Evolutionary conservation across 164 flowering plant genomes (phyloP).

Genomic region (Litsea cubeba): DNA sequence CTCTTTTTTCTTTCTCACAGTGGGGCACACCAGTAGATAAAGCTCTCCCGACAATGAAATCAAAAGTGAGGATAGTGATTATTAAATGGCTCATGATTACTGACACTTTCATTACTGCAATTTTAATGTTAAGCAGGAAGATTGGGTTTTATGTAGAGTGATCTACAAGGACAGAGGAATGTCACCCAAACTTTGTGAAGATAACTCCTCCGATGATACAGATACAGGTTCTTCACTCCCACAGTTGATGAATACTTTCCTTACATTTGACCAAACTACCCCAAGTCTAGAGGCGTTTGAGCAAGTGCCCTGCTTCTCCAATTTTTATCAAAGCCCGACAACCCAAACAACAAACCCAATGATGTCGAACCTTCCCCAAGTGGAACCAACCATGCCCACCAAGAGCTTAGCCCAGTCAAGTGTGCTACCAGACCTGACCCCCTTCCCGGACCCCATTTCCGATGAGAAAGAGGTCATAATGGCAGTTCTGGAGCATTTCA

Average conservation of each 20-base stretch:
- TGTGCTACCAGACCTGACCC: constrained; percentile 1
- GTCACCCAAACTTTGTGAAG: constrained; percentile 9
- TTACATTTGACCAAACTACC: constrained; percentile 34
- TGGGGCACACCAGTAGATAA: no score
- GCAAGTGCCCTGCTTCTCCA: constrained; percentile 76
- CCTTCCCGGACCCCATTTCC: constrained; percentile 15
- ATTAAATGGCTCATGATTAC: background rate
- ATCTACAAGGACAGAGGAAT: constrained; percentile 53
- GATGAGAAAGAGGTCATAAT: constrained; percentile 26
- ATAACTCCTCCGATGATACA: constrained; percentile 21
- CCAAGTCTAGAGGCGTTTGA: constrained; percentile 17
- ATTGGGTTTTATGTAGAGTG: constrained; percentile 86
- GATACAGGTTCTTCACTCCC: constrained; percentile 6
- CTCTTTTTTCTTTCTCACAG: no score
- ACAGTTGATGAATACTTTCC: constrained; percentile 29
- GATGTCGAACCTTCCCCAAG: constrained; percentile 9
- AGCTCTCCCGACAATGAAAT: no score
- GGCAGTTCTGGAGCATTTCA: constrained; percentile 23
- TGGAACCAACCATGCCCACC: constrained; percentile 15
- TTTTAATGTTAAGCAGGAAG: constrained; percentile 44
- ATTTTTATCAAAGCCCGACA: constrained; percentile 19
- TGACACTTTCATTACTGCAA: background rate
- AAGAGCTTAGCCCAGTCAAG: background rate
- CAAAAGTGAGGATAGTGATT: no score
- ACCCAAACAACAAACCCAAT: constrained; percentile 18